phyloP scores from a whole-genome alignment of 441 rosid genomes.

The Rhodomyrtus psidioides region DNA sequence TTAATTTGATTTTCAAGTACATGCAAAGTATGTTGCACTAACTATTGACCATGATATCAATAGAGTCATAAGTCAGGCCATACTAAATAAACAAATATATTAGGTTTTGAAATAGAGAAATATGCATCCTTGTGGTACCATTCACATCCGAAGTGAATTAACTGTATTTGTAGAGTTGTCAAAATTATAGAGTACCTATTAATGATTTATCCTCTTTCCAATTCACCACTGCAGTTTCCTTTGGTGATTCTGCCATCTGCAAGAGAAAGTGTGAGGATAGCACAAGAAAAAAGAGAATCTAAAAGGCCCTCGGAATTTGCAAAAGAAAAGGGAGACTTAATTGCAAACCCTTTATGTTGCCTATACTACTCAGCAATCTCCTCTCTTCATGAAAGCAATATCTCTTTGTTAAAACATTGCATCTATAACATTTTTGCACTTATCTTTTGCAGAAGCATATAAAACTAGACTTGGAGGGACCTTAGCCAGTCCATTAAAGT shows the following conservation, averaged over 20 bases:
- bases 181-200: neutral
- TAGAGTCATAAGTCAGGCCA: no score
- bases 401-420: neutral
- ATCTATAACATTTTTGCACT: neutral
- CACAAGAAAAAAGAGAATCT: neutral
- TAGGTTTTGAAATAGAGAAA: no score
- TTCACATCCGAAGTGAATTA: neutral
- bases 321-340: neutral
- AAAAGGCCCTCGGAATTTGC: neutral
- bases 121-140: no score
- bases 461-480: neutral
- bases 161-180: neutral
- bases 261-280: neutral
- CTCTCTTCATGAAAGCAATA: neutral
- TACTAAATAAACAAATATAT: no score
- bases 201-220: neutral
- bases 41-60: no score
- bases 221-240: neutral
- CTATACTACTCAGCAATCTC: neutral
- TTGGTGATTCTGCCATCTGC: neutral
- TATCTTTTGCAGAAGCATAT: neutral
- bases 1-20: no score
- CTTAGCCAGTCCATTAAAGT: no score
- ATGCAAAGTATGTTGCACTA: no score
- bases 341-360: neutral